A percentile compares a stretch with the other conserved stretches of the same genome.
Evolutionary conservation across 2,329 filamentous ascomycete species (phyloP).

Genomic region (Mollisiaceae sp.): DNA sequence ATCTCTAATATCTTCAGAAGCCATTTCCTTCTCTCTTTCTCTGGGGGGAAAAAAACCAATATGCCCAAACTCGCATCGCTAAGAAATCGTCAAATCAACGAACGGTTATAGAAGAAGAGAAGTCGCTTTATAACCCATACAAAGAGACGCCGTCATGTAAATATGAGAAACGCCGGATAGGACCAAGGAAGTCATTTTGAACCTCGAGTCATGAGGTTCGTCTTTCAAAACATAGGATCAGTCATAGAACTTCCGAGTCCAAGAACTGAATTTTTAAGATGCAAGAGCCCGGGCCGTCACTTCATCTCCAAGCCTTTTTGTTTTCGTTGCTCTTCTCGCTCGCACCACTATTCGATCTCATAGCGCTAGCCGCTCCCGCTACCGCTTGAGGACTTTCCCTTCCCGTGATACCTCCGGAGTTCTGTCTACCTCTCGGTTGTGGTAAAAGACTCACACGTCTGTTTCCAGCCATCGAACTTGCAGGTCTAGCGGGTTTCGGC

Average conservation of each 20-base stretch:
- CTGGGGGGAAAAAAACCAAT: not conserved
- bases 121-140: slow-evolving; percentile 12
- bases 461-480: slow-evolving; percentile 59
- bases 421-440: slow-evolving; percentile 42
- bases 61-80: slow-evolving; percentile 6
- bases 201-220: slow-evolving; percentile 6
- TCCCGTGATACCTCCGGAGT: slow-evolving; percentile 46
- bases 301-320: slow-evolving; percentile 36
- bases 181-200: slow-evolving; percentile 1
- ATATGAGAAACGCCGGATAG: slow-evolving; percentile 7
- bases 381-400: slow-evolving; percentile 55
- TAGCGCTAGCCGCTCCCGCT: slow-evolving; percentile 51
- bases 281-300: not conserved
- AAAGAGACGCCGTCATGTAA: slow-evolving; percentile 7
- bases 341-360: slow-evolving; percentile 39
- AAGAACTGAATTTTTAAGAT: not conserved
- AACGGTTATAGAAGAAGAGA: slow-evolving; percentile 8
- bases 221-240: slow-evolving; percentile 13
- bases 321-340: slow-evolving; percentile 36
- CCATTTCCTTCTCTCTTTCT: not conserved
- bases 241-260: not conserved
- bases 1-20: slow-evolving; percentile 4
- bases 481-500: slow-evolving; percentile 50
- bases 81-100: slow-evolving; percentile 9
- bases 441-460: slow-evolving; percentile 62